These are phyloP conservation scores for Xerocomus minutiporus DNA, from an alignment of 1,284 basidiomycete species.

Conservation along the genomic window DNA sequence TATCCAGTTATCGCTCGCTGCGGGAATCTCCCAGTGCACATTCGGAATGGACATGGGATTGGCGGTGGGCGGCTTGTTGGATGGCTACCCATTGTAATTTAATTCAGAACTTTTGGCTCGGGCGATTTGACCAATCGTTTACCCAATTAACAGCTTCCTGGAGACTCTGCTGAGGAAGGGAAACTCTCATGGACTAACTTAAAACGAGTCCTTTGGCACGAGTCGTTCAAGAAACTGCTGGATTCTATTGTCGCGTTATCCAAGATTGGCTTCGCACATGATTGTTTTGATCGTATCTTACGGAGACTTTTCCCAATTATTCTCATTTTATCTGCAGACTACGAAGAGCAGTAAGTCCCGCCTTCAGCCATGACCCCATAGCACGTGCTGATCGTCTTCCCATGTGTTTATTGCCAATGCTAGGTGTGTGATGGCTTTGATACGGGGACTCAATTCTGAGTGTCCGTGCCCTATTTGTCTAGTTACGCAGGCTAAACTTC, in stretches of 20 bases:
- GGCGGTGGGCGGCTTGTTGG: neutral
- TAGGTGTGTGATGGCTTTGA: neutral
- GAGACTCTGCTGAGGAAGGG: constrained; percentile 8
- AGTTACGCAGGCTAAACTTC: neutral
- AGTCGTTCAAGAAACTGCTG: constrained; percentile 23
- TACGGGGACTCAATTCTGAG: neutral
- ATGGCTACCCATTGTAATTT: neutral
- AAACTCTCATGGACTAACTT: constrained; percentile 17
- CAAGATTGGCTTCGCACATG: neutral
- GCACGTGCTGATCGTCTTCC: no score
- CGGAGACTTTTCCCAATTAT: neutral
- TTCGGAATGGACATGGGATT: neutral
- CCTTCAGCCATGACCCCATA: neutral
- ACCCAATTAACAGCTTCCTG: no score
- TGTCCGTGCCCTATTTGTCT: neutral
- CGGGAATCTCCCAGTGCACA: neutral
- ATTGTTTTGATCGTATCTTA: neutral
- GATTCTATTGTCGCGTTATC: constrained; percentile 9
- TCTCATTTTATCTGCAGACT: neutral
- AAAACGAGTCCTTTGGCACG: constrained; percentile 32
- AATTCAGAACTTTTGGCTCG: no score
- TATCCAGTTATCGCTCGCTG: neutral
- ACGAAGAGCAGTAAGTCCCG: neutral
- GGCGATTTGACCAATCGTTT: no score
- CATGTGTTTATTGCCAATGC: neutral